These are phyloP conservation scores for Aspergillus thermomutatus DNA, from an alignment of 2,329 filamentous ascomycete genomes.

Conservation along the genomic window DNA sequence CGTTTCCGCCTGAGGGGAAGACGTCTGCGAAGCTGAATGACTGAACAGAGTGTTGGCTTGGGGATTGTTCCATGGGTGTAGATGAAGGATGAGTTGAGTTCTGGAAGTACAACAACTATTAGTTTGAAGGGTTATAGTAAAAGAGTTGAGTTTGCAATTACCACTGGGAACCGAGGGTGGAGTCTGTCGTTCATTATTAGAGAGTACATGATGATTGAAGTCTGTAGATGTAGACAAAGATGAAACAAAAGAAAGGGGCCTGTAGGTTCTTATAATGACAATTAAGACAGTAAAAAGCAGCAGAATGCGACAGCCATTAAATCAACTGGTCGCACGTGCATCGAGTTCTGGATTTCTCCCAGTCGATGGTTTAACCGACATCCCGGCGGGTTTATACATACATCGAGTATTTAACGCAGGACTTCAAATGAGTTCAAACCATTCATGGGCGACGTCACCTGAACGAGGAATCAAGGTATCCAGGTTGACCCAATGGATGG, in stretches of 20 bases:
- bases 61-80: slow-evolving; percentile 18
- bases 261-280: neutral
- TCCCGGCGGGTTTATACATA: neutral
- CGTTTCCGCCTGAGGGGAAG: slow-evolving; percentile 9
- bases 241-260: neutral
- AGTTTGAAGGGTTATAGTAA: neutral
- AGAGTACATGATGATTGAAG: neutral
- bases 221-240: neutral
- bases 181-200: neutral
- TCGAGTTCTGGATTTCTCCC: neutral
- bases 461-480: neutral
- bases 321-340: neutral
- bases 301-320: neutral
- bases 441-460: neutral
- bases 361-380: neutral
- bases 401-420: neutral
- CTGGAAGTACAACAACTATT: slow-evolving; percentile 1
- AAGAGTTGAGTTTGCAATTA: neutral
- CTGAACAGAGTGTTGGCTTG: slow-evolving; percentile 17
- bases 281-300: neutral
- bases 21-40: slow-evolving; percentile 16
- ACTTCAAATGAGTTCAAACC: neutral
- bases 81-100: slow-evolving; percentile 12
- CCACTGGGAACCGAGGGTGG: neutral
- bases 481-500: neutral